Evolutionary conservation across 208 protist species (phyloP), one percentile per base, ranked within the genome.

Genomic region (Vickermania spadyakhi): DNA sequence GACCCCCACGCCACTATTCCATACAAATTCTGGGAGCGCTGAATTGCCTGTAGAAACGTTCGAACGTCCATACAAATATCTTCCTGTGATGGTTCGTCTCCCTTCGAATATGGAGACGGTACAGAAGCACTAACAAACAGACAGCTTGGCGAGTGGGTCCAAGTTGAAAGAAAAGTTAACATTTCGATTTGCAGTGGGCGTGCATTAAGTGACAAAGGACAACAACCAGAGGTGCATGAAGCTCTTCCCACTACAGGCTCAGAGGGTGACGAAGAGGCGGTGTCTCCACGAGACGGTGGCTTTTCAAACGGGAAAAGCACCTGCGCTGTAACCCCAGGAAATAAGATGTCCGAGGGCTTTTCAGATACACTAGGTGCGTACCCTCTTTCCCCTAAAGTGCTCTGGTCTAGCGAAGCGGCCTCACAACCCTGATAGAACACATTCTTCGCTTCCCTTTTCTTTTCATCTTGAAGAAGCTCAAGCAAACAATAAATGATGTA

Each of bases 401-500:
- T 45, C 11, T 7, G 7, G 36, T 18, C 18, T 18, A 18, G 36
- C 26, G 31, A 26, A 14, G 41, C 54, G 4, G 21, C 21, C 1
- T 18, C 21, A 22, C 53, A 41, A 2, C 30, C 45, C n/a, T n/a
- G n/a, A n/a, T n/a, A n/a, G n/a, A n/a, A n/a, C n/a, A n/a, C n/a
- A n/a, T n/a, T n/a, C n/a, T n/a, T n/a, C n/a, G n/a, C n/a, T 3
- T 55, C 45, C 28, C 31, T 21, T 25, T 18, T 25, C 7, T 27
- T 25, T 51, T 29, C 29, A n/a, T 26, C 50, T 58, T 75, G 76
- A 25, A 72, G 60, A 0, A 42, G 54, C 31, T 64, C 56, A 4
- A 97, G 50, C 50, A 93, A 89, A 4, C 73, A 64, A 1, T 52
- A 60, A 49, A 98, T 88, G 53, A 96, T 77, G 41, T 79, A 68